Conservation (phyloP, 1,284 basidiomycete genomes). For the Rhodotorula glutinis region DNA sequence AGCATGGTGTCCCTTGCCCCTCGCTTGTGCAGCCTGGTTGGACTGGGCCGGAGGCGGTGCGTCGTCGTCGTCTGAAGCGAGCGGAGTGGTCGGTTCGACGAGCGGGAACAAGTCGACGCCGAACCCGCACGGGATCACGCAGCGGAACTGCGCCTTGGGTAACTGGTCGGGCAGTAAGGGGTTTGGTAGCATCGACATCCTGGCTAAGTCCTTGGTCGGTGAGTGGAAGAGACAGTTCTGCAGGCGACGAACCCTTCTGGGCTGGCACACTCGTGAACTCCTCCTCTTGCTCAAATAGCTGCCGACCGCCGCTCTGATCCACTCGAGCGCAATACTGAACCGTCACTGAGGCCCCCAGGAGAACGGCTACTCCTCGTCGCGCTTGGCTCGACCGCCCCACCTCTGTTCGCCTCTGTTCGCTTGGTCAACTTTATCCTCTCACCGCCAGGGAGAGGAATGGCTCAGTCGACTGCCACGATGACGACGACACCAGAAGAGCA, state of each 20-base stretch:
- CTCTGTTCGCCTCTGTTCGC: too few relatives aligned
- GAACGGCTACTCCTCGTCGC: too few relatives aligned
- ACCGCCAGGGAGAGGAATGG: too few relatives aligned
- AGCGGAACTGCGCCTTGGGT: constrained; percentile 32
- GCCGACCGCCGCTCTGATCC: too few relatives aligned
- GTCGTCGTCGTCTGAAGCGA: constrained; percentile 22
- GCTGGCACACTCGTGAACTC: too few relatives aligned
- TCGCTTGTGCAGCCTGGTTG: background rate
- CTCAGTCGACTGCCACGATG: too few relatives aligned
- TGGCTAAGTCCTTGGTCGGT: background rate
- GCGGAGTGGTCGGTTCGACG: constrained; percentile 22
- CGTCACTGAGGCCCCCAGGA: too few relatives aligned
- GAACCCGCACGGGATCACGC: constrained; percentile 29
- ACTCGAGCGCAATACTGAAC: too few relatives aligned
- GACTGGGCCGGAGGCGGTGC: background rate
- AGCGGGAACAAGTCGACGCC: constrained; percentile 39
- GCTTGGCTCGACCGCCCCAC: too few relatives aligned
- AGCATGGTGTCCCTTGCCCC: constrained; percentile 2
- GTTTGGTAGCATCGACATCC: constrained; percentile 29
- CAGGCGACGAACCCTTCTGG: too few relatives aligned
- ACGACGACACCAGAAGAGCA: background rate
- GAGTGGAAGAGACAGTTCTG: background rate
- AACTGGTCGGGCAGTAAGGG: constrained; percentile 16
- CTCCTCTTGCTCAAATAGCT: too few relatives aligned
- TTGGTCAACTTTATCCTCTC: too few relatives aligned